Evolutionary conservation across 441 rosid genomes (phyloP), one percentile per base, ranked within the genome.

Genomic region (Croton setiger): DNA sequence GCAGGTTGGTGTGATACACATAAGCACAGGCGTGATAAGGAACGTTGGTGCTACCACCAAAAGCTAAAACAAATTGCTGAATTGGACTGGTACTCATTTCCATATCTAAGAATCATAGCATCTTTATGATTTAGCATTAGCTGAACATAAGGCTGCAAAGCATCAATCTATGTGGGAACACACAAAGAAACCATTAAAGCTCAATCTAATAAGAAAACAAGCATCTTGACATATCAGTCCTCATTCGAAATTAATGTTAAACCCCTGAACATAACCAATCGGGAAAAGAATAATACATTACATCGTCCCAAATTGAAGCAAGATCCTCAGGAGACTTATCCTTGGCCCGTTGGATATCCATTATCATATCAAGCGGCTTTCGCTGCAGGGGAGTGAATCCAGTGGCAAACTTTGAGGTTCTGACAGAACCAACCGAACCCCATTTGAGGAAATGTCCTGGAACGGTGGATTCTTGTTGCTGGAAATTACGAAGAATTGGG

Each of bases 241-340:
- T 39, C 10, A 39, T 39, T 39, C 43, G 43, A 39, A 39, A 4
- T 61, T 2, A 31, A 11, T 52, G 17, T 5, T 33, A 41, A 10
- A 48, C 3, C 0, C 9, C 39, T 18, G 72, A 45, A 4, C 3
- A 67, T 9, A 64, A 59, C 69, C 36, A 49, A 9, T 37, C 36
- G n/a, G 15, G 23, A 18, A 44, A 18, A 44, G 17, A 54, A 21
- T 20, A 31, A 39, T 59, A 72, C 62, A 62, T 63, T 84, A 93
- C 98, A 79, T 91, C 93, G 60, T 90, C 96, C 97, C 96, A 91
- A 72, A 81, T 77, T 3, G 96, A 85, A 76, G 90, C 82, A 59
- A 94, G 94, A 51, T 87, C 97, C 70, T 87, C 91, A 0, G 96
- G 67, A 2, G 97, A 87, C 64, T 83, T 80, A 4, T 60, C 67